A percentile compares a stretch with the other conserved stretches of the same genome.
Conservation (phyloP, 352 stramenopile genomes). For the Plasmopara halstedii region DNA sequence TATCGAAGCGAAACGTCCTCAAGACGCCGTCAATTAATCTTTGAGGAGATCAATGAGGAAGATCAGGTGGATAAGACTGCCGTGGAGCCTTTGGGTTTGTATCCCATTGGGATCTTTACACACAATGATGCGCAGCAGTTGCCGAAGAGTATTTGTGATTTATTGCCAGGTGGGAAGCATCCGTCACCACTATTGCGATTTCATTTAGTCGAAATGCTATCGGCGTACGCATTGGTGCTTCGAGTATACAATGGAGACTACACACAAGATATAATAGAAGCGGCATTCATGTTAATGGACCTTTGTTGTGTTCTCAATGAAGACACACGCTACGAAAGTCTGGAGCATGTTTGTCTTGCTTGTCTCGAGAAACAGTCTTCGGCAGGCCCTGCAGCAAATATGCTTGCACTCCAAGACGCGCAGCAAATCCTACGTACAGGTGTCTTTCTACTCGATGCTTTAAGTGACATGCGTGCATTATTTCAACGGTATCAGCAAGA, state of each 20-base stretch:
- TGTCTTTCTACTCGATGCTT: constrained; percentile 60
- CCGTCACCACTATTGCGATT: constrained; percentile 41
- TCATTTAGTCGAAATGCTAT: constrained; percentile 62
- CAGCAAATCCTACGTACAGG: constrained; percentile 25
- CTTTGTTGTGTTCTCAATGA: constrained; percentile 38
- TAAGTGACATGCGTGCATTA: constrained; percentile 42
- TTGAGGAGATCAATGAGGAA: constrained; percentile 29
- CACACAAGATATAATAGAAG: constrained; percentile 44
- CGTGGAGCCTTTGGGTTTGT: constrained; percentile 18
- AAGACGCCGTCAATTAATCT: constrained; percentile 34
- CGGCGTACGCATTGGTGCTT: constrained; percentile 62
- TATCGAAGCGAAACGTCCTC: constrained; percentile 50
- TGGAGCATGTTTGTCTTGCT: constrained; percentile 37
- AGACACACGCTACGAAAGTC: constrained; percentile 37
- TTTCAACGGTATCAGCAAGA: constrained; percentile 27
- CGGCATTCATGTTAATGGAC: constrained; percentile 35
- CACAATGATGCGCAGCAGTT: constrained; percentile 24
- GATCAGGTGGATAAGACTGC: constrained; percentile 1
- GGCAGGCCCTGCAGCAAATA: constrained; percentile 13
- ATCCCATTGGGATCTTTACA: constrained; percentile 48
- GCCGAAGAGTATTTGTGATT: constrained; percentile 20
- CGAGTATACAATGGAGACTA: constrained; percentile 76
- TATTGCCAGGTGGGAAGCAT: constrained; percentile 22
- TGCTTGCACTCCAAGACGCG: constrained; percentile 35
- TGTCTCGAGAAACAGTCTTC: constrained; percentile 26